Conservation (phyloP, 495 filamentous ascomycete genomes). For the Sabuloglossum arenarium region DNA sequence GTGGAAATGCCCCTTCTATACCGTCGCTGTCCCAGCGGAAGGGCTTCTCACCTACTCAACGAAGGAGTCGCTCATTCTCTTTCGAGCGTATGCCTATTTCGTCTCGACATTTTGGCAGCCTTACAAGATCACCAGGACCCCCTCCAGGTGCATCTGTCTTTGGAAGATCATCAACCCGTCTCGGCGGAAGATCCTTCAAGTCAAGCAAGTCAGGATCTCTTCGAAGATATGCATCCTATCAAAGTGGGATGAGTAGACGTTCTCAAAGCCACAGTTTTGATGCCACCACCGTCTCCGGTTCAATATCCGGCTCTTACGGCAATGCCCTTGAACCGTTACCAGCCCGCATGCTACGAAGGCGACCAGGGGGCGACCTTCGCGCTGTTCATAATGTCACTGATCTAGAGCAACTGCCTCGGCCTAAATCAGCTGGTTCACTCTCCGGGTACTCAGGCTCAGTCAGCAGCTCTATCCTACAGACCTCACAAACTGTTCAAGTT, state of each 20-base stretch:
- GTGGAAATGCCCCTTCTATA: not conserved
- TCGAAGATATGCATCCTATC: slow-evolving; percentile 50
- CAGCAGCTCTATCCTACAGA: slow-evolving; percentile 30
- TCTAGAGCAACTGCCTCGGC: slow-evolving; percentile 35
- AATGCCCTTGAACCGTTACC: slow-evolving; percentile 8
- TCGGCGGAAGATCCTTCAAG: slow-evolving; percentile 7
- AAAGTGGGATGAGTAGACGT: slow-evolving; percentile 43
- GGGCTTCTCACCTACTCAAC: not conserved
- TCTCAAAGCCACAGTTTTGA: slow-evolving; percentile 39
- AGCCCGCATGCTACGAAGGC: slow-evolving; percentile 47
- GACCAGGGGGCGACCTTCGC: slow-evolving; percentile 76
- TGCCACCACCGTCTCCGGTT: slow-evolving; percentile 30
- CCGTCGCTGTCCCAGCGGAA: not conserved
- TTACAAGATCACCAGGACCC: not conserved
- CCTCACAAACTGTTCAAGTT: slow-evolving; percentile 16
- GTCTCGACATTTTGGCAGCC: slow-evolving; percentile 6
- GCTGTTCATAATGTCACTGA: slow-evolving; percentile 57
- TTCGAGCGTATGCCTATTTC: slow-evolving; percentile 14
- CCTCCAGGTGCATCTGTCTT: not conserved
- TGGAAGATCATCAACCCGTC: slow-evolving; percentile 1
- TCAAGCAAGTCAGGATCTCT: slow-evolving; percentile 15
- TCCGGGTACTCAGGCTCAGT: slow-evolving; percentile 49
- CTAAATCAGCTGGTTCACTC: slow-evolving; percentile 51
- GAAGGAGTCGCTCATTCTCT: slow-evolving; percentile 13
- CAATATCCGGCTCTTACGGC: slow-evolving; percentile 8